Conservation (phyloP, 176 grass and related monocot genomes). For the Miscanthus lutarioriparius region DNA sequence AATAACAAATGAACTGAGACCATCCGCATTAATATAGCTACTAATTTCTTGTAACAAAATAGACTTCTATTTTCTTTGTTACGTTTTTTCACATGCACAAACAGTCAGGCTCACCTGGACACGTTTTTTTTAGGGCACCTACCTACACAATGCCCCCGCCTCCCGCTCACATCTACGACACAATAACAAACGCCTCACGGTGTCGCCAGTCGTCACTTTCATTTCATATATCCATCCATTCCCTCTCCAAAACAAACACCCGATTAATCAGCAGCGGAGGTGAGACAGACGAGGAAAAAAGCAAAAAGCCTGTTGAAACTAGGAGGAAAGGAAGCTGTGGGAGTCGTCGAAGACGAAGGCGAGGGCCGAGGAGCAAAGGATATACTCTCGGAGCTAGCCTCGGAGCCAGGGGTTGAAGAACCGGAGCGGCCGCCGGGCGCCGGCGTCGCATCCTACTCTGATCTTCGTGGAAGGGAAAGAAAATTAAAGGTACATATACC, state of each 20-base stretch:
- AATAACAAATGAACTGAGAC: background rate
- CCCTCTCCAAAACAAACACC: constrained; percentile 39
- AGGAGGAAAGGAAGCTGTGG: constrained; percentile 26
- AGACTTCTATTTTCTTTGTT: no score
- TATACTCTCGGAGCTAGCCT: background rate
- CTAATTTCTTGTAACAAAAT: background rate
- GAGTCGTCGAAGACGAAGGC: background rate
- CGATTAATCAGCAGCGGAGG: constrained; percentile 12
- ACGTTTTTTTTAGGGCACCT: background rate
- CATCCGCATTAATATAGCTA: background rate
- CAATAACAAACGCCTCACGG: constrained; percentile 42
- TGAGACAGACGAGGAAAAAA: background rate
- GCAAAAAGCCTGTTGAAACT: background rate
- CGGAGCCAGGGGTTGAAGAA: background rate
- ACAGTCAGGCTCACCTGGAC: background rate
- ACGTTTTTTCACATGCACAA: no score
- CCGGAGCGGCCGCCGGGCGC: background rate
- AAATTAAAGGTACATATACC: background rate
- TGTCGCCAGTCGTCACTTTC: constrained; percentile 6
- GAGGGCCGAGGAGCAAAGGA: no score
- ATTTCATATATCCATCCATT: constrained; percentile 38
- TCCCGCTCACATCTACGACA: constrained; percentile 25
- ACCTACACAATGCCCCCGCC: background rate
- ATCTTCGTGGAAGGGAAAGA: background rate
- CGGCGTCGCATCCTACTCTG: background rate